Conservation (phyloP, 139 green algal species). For the Penium margaritaceum region DNA sequence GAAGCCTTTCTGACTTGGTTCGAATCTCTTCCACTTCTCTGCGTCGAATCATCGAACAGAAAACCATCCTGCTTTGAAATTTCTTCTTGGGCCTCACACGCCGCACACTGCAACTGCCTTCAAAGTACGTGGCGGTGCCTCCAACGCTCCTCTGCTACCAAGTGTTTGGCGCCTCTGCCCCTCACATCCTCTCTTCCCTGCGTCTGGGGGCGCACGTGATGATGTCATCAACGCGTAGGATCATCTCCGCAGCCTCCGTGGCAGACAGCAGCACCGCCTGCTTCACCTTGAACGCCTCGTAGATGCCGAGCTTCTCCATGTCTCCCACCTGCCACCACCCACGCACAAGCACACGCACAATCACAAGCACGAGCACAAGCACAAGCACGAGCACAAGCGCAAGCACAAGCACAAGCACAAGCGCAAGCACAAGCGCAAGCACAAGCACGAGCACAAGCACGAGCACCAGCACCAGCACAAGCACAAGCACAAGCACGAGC, state of each 20-base stretch:
- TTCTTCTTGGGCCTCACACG: no score
- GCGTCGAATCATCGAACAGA: no score
- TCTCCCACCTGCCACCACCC: conserved; percentile 32
- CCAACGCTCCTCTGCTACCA: no score
- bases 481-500: not conserved
- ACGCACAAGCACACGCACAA: not conserved
- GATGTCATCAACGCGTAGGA: conserved; percentile 95
- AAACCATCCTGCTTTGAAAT: no score
- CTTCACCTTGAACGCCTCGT: conserved; percentile 50
- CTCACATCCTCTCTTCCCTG: conserved; percentile 46
- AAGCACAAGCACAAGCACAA: not conserved
- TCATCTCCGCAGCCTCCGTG: conserved; percentile 96
- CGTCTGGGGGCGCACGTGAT: conserved; percentile 81
- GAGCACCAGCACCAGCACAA: not conserved
- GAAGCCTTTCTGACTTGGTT: no score
- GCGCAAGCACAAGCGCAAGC: not conserved
- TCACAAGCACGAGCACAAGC: not conserved
- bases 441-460: not conserved
- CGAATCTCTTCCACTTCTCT: no score
- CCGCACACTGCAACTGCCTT: no score
- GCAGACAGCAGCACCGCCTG: conserved; percentile 73
- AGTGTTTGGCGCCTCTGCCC: no score
- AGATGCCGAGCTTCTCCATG: conserved; percentile 42
- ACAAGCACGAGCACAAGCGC: not conserved
- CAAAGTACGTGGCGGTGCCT: no score